These are phyloP conservation scores for Paraphaeosphaeria minitans DNA, from an alignment of 2,329 filamentous ascomycete species.

Conservation along the genomic window DNA sequence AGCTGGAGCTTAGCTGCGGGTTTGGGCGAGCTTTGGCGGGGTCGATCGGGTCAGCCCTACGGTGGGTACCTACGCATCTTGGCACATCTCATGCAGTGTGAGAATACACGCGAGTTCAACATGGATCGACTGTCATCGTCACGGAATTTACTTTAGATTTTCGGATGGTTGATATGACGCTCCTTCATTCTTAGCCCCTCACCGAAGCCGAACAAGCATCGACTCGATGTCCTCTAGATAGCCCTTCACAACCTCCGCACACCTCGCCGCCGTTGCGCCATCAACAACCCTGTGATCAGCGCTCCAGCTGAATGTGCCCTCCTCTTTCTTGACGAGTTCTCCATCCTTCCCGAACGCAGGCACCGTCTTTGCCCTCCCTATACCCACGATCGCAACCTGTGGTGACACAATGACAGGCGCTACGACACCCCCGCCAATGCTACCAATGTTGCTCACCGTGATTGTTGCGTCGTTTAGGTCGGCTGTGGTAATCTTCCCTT, in stretches of 20 bases:
- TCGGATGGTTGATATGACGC: too few relatives aligned
- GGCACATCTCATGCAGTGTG: background rate
- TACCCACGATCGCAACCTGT: slow-evolving; percentile 89
- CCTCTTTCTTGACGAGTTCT: slow-evolving; percentile 72
- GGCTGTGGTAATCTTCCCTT: slow-evolving; percentile 73
- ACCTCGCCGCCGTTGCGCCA: slow-evolving; percentile 90
- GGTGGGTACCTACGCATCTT: background rate
- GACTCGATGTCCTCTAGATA: slow-evolving; percentile 83
- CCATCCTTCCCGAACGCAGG: slow-evolving; percentile 71
- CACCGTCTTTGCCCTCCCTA: slow-evolving; percentile 79
- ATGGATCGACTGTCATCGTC: background rate
- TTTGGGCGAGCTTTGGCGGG: slow-evolving; percentile 1
- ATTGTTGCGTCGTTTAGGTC: slow-evolving; percentile 90
- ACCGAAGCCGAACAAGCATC: slow-evolving; percentile 84
- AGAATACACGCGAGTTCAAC: background rate
- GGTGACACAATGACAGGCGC: slow-evolving; percentile 88
- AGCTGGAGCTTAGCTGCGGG: slow-evolving; percentile 3
- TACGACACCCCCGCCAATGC: slow-evolving; percentile 89
- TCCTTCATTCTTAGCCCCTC: background rate
- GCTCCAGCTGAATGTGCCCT: slow-evolving; percentile 94
- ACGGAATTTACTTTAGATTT: background rate
- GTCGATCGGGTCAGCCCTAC: background rate
- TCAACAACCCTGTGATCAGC: slow-evolving; percentile 94
- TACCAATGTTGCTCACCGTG: slow-evolving; percentile 95
- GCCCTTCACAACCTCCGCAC: slow-evolving; percentile 77